Evolutionary conservation across 1,284 basidiomycete species (phyloP).

Genomic region (Ustilago loliicola): DNA sequence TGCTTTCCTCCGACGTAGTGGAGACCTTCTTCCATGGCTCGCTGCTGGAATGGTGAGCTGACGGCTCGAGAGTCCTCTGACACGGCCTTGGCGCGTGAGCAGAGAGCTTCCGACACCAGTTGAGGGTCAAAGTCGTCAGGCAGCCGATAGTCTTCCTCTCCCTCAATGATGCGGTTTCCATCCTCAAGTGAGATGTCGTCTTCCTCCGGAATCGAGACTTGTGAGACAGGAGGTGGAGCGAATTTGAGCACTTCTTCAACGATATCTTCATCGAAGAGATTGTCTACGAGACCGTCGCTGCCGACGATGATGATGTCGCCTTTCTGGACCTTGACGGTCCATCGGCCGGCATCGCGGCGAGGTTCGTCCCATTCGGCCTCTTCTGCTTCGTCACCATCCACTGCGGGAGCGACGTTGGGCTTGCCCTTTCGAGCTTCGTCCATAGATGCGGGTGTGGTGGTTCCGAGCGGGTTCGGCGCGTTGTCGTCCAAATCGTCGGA

Average conservation of each 20-base stretch:
- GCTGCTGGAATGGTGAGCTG: conserved; percentile 74
- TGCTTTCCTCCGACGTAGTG: conserved; percentile 72
- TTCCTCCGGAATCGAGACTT: conserved; percentile 22
- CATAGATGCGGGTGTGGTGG: conserved; percentile 42
- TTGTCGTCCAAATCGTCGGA: conserved; percentile 58
- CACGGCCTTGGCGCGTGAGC: conserved; percentile 73
- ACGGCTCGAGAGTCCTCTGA: conserved; percentile 73
- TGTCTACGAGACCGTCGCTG: conserved; percentile 91
- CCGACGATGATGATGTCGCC: conserved; percentile 92
- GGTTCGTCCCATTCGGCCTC: conserved; percentile 66
- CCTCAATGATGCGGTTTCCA: conserved; percentile 21
- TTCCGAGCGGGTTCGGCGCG: conserved; percentile 51
- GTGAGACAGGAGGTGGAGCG: conserved; percentile 48
- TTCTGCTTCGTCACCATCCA: conserved; percentile 46
- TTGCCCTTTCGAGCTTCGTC: conserved; percentile 38
- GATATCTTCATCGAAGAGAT: conserved; percentile 94
- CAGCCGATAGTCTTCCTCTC: conserved; percentile 33
- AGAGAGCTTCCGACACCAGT: conserved; percentile 74
- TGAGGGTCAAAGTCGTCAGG: conserved; percentile 72
- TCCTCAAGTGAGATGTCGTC: conserved; percentile 26
- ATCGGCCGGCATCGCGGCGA: conserved; percentile 77
- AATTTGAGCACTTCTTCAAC: conserved; percentile 86
- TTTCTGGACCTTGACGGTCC: conserved; percentile 81
- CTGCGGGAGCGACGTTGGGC: neutral
- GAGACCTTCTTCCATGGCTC: conserved; percentile 74